Evolutionary conservation across 805 yeast species (phyloP).

Genomic region (Isabelozyma heimii): DNA sequence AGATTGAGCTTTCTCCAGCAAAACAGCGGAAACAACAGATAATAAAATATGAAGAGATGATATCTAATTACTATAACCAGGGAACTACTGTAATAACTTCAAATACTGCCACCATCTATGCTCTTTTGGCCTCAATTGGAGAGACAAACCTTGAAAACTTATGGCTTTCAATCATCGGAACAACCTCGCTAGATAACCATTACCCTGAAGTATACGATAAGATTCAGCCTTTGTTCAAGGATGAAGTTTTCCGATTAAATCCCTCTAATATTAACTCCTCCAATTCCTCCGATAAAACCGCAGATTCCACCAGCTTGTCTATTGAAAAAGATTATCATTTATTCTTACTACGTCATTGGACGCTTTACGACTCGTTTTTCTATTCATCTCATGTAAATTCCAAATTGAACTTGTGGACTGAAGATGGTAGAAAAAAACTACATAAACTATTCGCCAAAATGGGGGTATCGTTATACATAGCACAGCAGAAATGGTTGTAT

Average conservation of each 20-base stretch:
- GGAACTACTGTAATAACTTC: conserved; percentile 81
- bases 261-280: conserved; percentile 27
- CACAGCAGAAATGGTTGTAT: conserved; percentile 90
- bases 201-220: conserved; percentile 74
- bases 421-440: conserved; percentile 80
- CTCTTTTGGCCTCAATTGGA: conserved; percentile 76
- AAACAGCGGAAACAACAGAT: conserved; percentile 39
- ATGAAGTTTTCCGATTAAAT: conserved; percentile 74
- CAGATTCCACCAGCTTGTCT: conserved; percentile 46
- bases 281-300: conserved; percentile 26
- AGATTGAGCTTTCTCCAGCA: conserved; percentile 34
- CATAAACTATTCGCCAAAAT: conserved; percentile 93
- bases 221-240: conserved; percentile 70
- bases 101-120: conserved; percentile 73
- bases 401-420: conserved; percentile 83
- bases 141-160: conserved; percentile 67
- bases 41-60: conserved; percentile 45
- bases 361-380: conserved; percentile 83
- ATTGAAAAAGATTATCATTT: conserved; percentile 83
- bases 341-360: conserved; percentile 88
- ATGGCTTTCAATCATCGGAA: conserved; percentile 89
- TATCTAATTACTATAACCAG: conserved; percentile 76
- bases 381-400: conserved; percentile 92
- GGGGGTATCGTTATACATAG: conserved; percentile 89
- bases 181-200: conserved; percentile 71